phyloP scores from a whole-genome alignment of 2,329 filamentous ascomycete genomes.

The Fusarium tjaetaba region DNA sequence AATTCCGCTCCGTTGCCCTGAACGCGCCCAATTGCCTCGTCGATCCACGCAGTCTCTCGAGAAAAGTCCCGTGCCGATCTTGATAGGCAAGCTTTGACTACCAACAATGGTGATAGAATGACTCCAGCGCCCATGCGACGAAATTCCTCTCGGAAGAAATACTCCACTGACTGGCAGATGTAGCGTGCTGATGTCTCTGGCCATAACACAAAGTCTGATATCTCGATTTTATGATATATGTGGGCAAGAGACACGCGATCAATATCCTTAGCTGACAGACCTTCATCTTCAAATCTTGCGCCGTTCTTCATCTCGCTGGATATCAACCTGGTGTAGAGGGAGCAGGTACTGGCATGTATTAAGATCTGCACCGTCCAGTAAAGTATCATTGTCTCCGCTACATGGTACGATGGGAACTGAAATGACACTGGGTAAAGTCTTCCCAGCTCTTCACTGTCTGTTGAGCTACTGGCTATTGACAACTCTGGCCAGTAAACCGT shows the following conservation, averaged over 20 bases:
- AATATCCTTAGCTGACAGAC: fast-evolving
- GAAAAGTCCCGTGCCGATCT: fast-evolving
- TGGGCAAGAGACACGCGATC: not conserved
- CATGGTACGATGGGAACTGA: not conserved
- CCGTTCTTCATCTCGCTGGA: fast-evolving
- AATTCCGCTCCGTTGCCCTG: not conserved
- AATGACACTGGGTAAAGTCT: not conserved
- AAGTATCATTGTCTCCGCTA: not conserved
- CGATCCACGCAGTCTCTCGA: not conserved
- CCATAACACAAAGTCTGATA: fast-evolving
- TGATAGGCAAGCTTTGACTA: not conserved
- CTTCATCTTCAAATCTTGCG: fast-evolving
- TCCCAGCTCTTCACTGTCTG: not conserved
- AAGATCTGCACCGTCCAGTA: not conserved
- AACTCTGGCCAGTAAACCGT: not conserved
- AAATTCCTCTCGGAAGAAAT: not conserved
- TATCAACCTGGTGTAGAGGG: fast-evolving
- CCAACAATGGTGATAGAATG: not conserved
- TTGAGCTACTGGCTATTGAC: not conserved
- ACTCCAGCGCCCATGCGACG: not conserved
- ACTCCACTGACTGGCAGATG: not conserved
- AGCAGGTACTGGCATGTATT: not conserved
- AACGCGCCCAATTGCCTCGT: not conserved
- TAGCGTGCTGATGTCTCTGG: not conserved
- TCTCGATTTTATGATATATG: fast-evolving